Evolutionary conservation across 352 stramenopile genomes (phyloP).

Genomic region (Discostella stelligera): DNA sequence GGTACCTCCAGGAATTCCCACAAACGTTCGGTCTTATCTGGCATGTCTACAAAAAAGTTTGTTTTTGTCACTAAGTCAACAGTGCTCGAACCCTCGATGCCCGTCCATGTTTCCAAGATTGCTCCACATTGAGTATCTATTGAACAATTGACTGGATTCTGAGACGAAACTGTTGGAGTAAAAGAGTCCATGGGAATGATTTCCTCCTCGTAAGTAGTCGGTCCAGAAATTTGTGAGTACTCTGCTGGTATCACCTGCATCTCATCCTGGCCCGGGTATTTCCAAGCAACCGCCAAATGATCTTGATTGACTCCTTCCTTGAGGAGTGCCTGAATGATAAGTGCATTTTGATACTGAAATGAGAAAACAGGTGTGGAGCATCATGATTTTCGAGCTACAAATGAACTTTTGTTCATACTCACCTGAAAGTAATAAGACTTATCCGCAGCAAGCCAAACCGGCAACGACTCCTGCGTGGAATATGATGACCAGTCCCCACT

Average conservation of each 20-base stretch:
- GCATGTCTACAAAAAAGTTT: not conserved
- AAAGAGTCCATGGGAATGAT: not conserved
- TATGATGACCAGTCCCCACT: not conserved
- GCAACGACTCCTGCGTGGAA: conserved; percentile 1
- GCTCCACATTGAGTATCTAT: not conserved
- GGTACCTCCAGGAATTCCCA: conserved; percentile 7
- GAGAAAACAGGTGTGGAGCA: not conserved
- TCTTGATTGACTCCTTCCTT: not conserved
- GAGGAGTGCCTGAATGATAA: not conserved
- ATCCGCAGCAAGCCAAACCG: conserved; percentile 1
- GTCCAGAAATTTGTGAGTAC: not conserved
- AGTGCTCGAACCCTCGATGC: not conserved
- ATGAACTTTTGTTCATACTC: too few species aligned
- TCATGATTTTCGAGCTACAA: too few species aligned
- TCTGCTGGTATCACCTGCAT: not conserved
- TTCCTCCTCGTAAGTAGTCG: not conserved
- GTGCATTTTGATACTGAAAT: not conserved
- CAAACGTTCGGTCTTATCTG: not conserved
- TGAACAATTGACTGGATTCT: not conserved
- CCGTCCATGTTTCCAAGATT: not conserved
- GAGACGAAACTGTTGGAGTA: not conserved
- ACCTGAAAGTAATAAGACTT: conserved; percentile 19
- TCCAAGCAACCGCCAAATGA: not conserved
- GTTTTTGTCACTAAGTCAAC: not conserved
- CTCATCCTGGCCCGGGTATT: not conserved